A percentile compares a stretch with the other conserved stretches of the same genome.
phyloP scores from a whole-genome alignment of 352 stramenopile genomes.

The Globisporangium spiculum region DNA sequence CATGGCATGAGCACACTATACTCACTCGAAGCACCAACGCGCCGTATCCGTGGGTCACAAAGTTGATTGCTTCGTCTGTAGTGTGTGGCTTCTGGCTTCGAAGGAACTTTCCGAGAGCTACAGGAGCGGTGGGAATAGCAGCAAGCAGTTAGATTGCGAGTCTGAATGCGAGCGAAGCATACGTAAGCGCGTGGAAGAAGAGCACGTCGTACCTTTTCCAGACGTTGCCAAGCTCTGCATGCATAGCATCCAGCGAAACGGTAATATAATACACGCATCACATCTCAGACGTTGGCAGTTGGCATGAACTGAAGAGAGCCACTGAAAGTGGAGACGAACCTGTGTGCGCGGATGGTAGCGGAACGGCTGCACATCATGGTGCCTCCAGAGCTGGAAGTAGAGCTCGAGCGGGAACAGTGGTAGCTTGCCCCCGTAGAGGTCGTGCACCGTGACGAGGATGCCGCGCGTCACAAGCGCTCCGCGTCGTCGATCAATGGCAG shows the following conservation, averaged over 20 bases:
- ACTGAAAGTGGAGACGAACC: constrained; percentile 19
- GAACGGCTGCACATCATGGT: constrained; percentile 50
- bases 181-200: background rate
- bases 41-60: constrained; percentile 74
- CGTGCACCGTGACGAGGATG: constrained; percentile 64
- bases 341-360: constrained; percentile 40
- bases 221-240: constrained; percentile 35
- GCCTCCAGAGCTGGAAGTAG: constrained; percentile 34
- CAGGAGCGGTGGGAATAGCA: background rate
- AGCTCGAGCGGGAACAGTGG: constrained; percentile 48
- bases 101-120: constrained; percentile 48
- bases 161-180: constrained; percentile 1
- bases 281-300: background rate
- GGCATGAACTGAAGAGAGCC: background rate
- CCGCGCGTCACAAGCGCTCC: constrained; percentile 41
- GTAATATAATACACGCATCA: background rate
- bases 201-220: constrained; percentile 28
- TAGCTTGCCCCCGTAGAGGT: constrained; percentile 45
- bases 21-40: constrained; percentile 59
- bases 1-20: constrained; percentile 10
- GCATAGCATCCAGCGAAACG: background rate
- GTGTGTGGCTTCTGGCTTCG: constrained; percentile 61
- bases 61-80: constrained; percentile 52
- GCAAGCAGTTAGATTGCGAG: background rate
- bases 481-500: constrained; percentile 39